A percentile compares a stretch with the other conserved stretches of the same genome.
phyloP scores from a whole-genome alignment of 768 basidiomycete genomes.

The Psilocybe cyanescens region DNA sequence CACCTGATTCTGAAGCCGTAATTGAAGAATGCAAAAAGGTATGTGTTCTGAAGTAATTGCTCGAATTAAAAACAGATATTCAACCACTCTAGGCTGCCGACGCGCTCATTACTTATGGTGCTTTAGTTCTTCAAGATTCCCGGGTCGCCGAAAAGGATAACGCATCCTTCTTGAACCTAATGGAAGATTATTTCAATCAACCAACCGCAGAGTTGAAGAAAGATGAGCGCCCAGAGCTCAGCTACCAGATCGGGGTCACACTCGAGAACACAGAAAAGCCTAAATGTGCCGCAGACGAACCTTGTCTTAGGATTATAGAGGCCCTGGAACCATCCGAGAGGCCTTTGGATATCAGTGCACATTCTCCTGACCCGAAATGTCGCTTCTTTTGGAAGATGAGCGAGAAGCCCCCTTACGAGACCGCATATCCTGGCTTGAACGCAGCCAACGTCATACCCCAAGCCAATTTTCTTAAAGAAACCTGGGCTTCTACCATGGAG shows the following conservation, averaged over 20 bases:
- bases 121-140: constrained; percentile 84
- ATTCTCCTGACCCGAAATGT: constrained; percentile 92
- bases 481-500: constrained; percentile 78
- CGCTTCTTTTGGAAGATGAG: constrained; percentile 92
- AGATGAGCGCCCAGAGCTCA: constrained; percentile 84
- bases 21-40: constrained; percentile 72
- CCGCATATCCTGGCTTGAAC: constrained; percentile 76
- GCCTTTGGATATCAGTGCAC: constrained; percentile 81
- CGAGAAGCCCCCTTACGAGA: constrained; percentile 74
- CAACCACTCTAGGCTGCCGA: constrained; percentile 65
- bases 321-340: constrained; percentile 76
- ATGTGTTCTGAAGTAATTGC: constrained; percentile 1
- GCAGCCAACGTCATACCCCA: constrained; percentile 84
- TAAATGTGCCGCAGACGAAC: constrained; percentile 81
- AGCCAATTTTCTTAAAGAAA: constrained; percentile 53
- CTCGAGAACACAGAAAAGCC: constrained; percentile 97
- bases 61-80: not conserved
- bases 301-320: constrained; percentile 81
- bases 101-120: constrained; percentile 84
- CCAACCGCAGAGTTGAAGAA: constrained; percentile 59
- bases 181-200: constrained; percentile 94
- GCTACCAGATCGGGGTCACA: constrained; percentile 93
- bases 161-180: constrained; percentile 78
- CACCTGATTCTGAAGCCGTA: constrained; percentile 48
- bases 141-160: constrained; percentile 87